A percentile compares a stretch with the other conserved stretches of the same genome.
These are phyloP conservation scores for Centaurea solstitialis DNA, from an alignment of 129 eudicot species.

Conservation along the genomic window DNA sequence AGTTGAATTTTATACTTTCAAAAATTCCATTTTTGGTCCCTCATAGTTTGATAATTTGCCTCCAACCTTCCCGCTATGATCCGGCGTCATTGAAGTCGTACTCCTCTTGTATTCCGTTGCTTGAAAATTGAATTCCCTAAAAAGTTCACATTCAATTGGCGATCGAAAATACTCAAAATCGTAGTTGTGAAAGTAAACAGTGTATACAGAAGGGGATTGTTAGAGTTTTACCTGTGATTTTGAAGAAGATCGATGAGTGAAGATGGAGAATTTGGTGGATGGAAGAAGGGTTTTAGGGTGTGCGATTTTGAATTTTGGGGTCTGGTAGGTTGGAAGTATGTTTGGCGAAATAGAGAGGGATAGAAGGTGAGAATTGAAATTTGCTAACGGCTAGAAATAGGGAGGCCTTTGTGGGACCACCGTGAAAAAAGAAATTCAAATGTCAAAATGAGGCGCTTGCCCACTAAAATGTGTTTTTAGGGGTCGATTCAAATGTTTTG, in stretches of 20 bases:
- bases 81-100: slow-evolving; percentile 69
- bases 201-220: not conserved
- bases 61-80: slow-evolving; percentile 57
- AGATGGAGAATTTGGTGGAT: slow-evolving; percentile 4
- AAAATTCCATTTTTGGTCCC: too few relatives aligned
- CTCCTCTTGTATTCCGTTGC: slow-evolving; percentile 28
- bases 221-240: slow-evolving; percentile 11
- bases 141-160: not conserved
- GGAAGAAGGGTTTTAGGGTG: slow-evolving; percentile 1
- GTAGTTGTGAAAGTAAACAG: too few relatives aligned
- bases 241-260: not conserved
- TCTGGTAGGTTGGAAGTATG: too few relatives aligned
- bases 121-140: slow-evolving; percentile 11
- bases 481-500: too few relatives aligned
- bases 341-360: not conserved
- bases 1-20: too few relatives aligned
- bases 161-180: too few relatives aligned
- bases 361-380: not conserved
- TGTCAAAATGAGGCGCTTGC: slow-evolving; percentile 5
- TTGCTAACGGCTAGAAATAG: slow-evolving; percentile 34
- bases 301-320: slow-evolving; percentile 11
- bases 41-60: too few relatives aligned
- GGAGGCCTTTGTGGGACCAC: slow-evolving; percentile 9
- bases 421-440: slow-evolving; percentile 13
- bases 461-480: not conserved